Evolutionary conservation across 1,284 basidiomycete species (phyloP), one percentile per base, ranked within the genome.

Genomic region (Cryptococcus maquisensis): DNA sequence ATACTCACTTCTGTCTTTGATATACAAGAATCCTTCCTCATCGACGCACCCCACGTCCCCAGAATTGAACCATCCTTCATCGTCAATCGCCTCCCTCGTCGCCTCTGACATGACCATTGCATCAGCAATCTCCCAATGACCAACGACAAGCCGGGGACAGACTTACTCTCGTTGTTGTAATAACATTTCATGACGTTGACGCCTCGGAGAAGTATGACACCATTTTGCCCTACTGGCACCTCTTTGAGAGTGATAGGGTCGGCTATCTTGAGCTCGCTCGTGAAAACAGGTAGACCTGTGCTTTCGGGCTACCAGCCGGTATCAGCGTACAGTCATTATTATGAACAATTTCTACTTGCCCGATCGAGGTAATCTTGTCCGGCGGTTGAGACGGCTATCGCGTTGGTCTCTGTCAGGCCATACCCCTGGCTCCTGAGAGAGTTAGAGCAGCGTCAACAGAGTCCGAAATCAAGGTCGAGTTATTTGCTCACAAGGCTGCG

Each of bases 161-260:
- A 39, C 64, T 48, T 49, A 68, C 71, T 62, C n/a, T 62, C 57
- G 54, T 74, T 66, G 24, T 61, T 63, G 36, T 63, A 61, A 52
- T 74, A 74, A 38, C 64, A 64, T 49, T 68, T 71, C 72, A 74
- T 73, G 26, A 72, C 65, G 48, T 69, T 69, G 9, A 67, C 66
- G 20, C 72, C 72, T 18, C 65, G 52, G 0, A 72, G 65, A n/a
- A 66, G 52, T 18, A 74, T 45, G 23, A 71, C 49, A 3, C 72
- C 72, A 1, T 49, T 51, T 24, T 63, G 48, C 20, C 67, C 67
- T 5, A 32, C 46, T 1, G 60, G 53, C 4, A 73, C 41, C 2
- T 51, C 37, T 46, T 50, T 42, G 6, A 56, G 50, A 1, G 67
- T 66, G 9, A 58, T 57, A 3, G 68, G 64, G 49, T 72, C 61